Base-by-base conservation (phyloP, 352 stramenopile genomes). In the Lagenidium giganteum region DNA sequence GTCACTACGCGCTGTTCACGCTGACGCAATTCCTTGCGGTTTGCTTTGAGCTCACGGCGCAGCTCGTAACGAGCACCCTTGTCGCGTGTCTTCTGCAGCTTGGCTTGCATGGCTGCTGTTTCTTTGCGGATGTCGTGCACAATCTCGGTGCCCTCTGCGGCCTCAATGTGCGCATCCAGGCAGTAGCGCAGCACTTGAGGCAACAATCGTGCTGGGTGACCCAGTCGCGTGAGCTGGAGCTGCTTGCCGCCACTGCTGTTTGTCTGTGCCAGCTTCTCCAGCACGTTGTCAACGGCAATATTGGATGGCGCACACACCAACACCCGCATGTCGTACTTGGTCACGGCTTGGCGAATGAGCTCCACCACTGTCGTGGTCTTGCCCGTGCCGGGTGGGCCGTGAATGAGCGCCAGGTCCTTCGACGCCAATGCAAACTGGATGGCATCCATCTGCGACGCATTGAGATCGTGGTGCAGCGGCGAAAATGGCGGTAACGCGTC, bases 321-420 rank as follows among this genome's bases (percentile, higher is more conserved):
- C 13, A 99, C 83, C 47, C 92, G 94, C 56, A 91, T 80, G 5
- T 86, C 47, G 42, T 82, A 85, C 12, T 59, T 56, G 22, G 71
- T 57, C 9, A 98, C 92, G 12, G 87, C 89, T 59, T 98, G 95
- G 13, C 83, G 53, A 47, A 99, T 97, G 17, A 99, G 76, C 57
- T 99, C 95, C 11, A 98, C 93, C 7, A 99, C 73, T 8, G 95
- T 98, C 38, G 93, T 98, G 14, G 97, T 99, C 70, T 99, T 98
- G 68, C 72, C 96, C 23, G 91, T 98, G 28, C 90, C 92, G 4
- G 93, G 91, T 13, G 90, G 91, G 1, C 92, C 94, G 50, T 97
- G 90, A 49, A 98, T 97, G 17, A 97, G 38, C 28, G 78, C 81
- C 22, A 97, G 45, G 57, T 96, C 86, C 17, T 88, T 83, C 3